A percentile compares a stretch with the other conserved stretches of the same genome.
These are phyloP conservation scores for Boletus sp. DNA, from an alignment of 768 basidiomycete species.

Conservation along the genomic window DNA sequence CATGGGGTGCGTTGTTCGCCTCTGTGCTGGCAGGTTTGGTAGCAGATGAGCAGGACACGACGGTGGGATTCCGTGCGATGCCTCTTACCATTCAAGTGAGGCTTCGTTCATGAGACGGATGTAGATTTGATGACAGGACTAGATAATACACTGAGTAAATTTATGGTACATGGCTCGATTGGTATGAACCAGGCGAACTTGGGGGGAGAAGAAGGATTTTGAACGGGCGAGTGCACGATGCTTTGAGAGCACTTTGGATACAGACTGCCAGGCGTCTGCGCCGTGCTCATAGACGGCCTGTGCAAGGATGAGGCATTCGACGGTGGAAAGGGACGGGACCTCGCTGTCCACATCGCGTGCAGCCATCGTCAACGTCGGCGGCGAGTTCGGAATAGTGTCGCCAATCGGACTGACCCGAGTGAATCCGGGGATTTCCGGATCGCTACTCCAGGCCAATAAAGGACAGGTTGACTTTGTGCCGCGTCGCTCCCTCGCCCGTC, in stretches of 20 bases:
- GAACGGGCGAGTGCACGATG: constrained; percentile 69
- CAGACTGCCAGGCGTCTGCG: constrained; percentile 59
- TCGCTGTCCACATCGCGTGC: constrained; percentile 4
- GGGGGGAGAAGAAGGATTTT: constrained; percentile 62
- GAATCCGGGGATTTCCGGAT: constrained; percentile 23
- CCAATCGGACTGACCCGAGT: constrained; percentile 2
- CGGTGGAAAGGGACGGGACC: constrained; percentile 26
- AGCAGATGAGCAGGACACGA: not conserved
- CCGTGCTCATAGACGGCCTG: constrained; percentile 87
- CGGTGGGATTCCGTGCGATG: not conserved
- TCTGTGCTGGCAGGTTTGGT: constrained; percentile 39
- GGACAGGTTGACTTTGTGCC: constrained; percentile 3
- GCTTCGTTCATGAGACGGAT: constrained; percentile 65
- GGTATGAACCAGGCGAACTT: constrained; percentile 41
- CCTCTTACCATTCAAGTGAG: constrained; percentile 56
- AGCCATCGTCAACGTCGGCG: constrained; percentile 14
- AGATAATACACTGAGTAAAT: constrained; percentile 20
- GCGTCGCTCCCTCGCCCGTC: constrained; percentile 26
- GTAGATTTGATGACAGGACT: constrained; percentile 73
- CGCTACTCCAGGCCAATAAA: constrained; percentile 20
- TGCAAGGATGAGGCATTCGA: constrained; percentile 78
- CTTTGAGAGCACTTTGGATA: constrained; percentile 61
- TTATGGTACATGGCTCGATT: constrained; percentile 5
- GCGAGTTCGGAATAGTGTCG: too few species aligned
- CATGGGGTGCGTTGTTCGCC: constrained; percentile 48